phyloP scores from a whole-genome alignment of 225 moss, liverwort and hornwort species.

The Sphagnum tenellum region DNA sequence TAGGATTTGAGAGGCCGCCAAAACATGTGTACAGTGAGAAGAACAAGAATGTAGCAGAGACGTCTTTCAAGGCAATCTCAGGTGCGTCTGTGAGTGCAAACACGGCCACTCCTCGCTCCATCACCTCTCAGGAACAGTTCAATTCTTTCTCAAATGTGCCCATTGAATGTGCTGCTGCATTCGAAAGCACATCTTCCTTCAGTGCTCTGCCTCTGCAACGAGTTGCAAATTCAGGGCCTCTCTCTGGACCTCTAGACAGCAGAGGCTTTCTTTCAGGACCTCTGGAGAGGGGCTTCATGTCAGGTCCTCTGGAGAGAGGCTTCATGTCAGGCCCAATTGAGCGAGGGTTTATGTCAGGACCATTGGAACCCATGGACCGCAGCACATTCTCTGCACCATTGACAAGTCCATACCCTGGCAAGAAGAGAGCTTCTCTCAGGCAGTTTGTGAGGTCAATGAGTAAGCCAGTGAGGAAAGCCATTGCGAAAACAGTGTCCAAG shows the following conservation, averaged over 20 bases:
- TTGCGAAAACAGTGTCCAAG: slow-evolving; percentile 58
- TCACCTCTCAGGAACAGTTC: slow-evolving; percentile 77
- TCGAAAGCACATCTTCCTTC: slow-evolving; percentile 88
- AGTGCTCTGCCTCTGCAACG: slow-evolving; percentile 82
- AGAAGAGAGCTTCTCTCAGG: slow-evolving; percentile 47
- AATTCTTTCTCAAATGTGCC: slow-evolving; percentile 82
- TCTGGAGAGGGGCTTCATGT: slow-evolving; percentile 89
- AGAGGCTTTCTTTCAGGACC: slow-evolving; percentile 77
- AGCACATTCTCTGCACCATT: slow-evolving; percentile 89
- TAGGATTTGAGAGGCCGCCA: slow-evolving; percentile 23
- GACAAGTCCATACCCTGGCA: slow-evolving; percentile 44
- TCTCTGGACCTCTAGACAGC: slow-evolving; percentile 51
- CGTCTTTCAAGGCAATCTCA: slow-evolving; percentile 88
- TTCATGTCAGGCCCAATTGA: slow-evolving; percentile 92
- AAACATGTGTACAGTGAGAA: slow-evolving; percentile 29
- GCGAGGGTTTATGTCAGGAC: slow-evolving; percentile 74
- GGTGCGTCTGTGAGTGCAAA: slow-evolving; percentile 99
- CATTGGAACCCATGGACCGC: slow-evolving; percentile 80
- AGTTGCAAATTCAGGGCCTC: slow-evolving; percentile 39
- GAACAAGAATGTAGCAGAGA: slow-evolving; percentile 60
- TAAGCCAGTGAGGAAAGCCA: slow-evolving; percentile 70
- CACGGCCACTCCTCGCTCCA: slow-evolving; percentile 84
- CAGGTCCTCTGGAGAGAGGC: slow-evolving; percentile 88
- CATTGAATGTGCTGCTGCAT: slow-evolving; percentile 86
- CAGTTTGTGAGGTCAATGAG: slow-evolving; percentile 75